These are phyloP conservation scores for Myxozyma vanderwaltii DNA, from an alignment of 805 yeast genomes.

Conservation along the genomic window DNA sequence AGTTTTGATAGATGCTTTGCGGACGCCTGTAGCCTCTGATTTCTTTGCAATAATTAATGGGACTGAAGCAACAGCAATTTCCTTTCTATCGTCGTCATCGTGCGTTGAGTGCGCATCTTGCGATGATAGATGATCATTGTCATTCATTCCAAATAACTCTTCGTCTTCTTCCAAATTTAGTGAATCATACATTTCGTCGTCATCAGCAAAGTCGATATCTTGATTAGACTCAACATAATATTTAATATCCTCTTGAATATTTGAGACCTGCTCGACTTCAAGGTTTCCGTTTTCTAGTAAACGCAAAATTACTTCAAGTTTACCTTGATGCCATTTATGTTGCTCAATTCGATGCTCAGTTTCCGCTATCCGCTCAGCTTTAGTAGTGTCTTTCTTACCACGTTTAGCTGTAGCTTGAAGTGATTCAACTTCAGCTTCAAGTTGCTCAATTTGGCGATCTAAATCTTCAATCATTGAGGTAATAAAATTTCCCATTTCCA, in stretches of 20 bases:
- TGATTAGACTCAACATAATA: slow-evolving; percentile 93
- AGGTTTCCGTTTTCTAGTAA: slow-evolving; percentile 77
- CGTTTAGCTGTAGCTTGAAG: slow-evolving; percentile 55
- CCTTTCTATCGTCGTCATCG: slow-evolving; percentile 31
- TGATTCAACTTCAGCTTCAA: slow-evolving; percentile 70
- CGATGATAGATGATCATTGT: slow-evolving; percentile 30
- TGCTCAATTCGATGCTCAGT: slow-evolving; percentile 65
- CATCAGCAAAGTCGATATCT: slow-evolving; percentile 90
- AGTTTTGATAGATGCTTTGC: slow-evolving; percentile 22
- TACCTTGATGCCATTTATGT: slow-evolving; percentile 74
- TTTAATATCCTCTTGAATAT: slow-evolving; percentile 82
- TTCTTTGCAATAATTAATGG: neutral
- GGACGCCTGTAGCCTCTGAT: slow-evolving; percentile 30
- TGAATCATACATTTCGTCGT: slow-evolving; percentile 88
- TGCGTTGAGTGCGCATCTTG: slow-evolving; percentile 28
- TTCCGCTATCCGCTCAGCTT: slow-evolving; percentile 63
- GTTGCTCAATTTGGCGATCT: slow-evolving; percentile 74
- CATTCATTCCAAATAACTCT: slow-evolving; percentile 46
- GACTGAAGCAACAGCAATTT: slow-evolving; percentile 10
- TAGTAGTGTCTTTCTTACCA: slow-evolving; percentile 60
- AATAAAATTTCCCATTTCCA: slow-evolving; percentile 69
- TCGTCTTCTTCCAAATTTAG: slow-evolving; percentile 66
- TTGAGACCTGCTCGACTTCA: slow-evolving; percentile 74
- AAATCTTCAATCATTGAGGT: slow-evolving; percentile 75
- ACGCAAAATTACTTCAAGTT: slow-evolving; percentile 75